A percentile compares a stretch with the other conserved stretches of the same genome.
phyloP scores from a whole-genome alignment of 495 filamentous ascomycete genomes.

The Aspergillus incahuasiensis region DNA sequence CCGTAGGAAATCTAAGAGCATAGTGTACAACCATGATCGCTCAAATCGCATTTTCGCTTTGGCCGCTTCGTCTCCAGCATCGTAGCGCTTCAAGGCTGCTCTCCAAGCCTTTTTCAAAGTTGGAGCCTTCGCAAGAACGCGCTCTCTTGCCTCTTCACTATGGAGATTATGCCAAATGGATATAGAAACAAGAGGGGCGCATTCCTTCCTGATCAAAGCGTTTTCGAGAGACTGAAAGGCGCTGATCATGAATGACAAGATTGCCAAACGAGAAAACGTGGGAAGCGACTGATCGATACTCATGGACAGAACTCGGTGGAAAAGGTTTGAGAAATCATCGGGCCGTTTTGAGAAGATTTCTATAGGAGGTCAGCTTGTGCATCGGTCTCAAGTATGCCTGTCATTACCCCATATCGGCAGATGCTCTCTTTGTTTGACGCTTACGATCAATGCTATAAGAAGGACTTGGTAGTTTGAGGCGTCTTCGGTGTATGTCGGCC shows the following conservation, averaged over 20 bases:
- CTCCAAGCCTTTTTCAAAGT: conserved; percentile 87
- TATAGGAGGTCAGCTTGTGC: conserved; percentile 27
- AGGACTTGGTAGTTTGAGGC: conserved; percentile 88
- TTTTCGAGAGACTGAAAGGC: conserved; percentile 95
- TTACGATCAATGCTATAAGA: conserved; percentile 76
- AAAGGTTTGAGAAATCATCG: conserved; percentile 82
- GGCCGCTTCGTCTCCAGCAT: conserved; percentile 73
- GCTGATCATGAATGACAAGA: conserved; percentile 81
- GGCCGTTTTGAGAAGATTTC: conserved; percentile 72
- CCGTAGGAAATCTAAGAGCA: conserved; percentile 77
- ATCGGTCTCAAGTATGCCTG: not conserved
- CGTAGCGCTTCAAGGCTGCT: conserved; percentile 78
- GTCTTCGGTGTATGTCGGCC: conserved; percentile 87
- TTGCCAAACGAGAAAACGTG: conserved; percentile 64
- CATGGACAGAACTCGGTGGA: conserved; percentile 86
- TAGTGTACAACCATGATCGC: conserved; percentile 85
- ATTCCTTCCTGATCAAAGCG: conserved; percentile 85
- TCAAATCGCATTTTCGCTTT: conserved; percentile 85
- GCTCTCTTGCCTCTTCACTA: conserved; percentile 62
- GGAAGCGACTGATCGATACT: conserved; percentile 74
- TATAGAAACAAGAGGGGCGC: conserved; percentile 90
- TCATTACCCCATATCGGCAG: conserved; percentile 79
- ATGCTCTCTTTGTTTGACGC: conserved; percentile 82
- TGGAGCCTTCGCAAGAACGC: conserved; percentile 60
- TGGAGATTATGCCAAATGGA: conserved; percentile 92